phyloP scores from a whole-genome alignment of 129 eudicot genomes.

The Ambrosia trifida region DNA sequence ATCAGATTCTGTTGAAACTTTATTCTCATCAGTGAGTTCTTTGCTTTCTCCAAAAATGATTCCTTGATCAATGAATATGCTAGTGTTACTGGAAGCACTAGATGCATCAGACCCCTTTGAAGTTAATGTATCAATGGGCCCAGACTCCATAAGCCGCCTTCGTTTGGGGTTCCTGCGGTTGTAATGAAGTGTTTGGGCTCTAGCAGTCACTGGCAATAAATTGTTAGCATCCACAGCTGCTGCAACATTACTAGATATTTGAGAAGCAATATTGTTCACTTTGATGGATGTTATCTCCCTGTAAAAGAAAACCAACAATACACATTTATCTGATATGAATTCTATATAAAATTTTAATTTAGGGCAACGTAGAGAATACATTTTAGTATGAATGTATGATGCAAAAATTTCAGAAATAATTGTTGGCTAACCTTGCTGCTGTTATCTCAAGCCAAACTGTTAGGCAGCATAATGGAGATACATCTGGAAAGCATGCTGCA shows the following conservation, averaged over 20 bases:
- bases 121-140: conserved; percentile 37
- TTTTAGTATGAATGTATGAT: conserved; percentile 29
- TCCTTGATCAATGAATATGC: conserved; percentile 43
- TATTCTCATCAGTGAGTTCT: conserved; percentile 35
- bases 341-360: neutral
- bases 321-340: conserved; percentile 11
- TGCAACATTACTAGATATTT: conserved; percentile 72
- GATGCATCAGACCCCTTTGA: conserved; percentile 44
- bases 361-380: conserved; percentile 22
- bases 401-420: neutral
- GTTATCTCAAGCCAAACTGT: conserved; percentile 95
- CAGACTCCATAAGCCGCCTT: conserved; percentile 65
- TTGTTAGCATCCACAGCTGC: conserved; percentile 93
- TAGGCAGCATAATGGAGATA: conserved; percentile 80
- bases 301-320: conserved; percentile 25
- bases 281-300: conserved; percentile 92
- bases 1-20: conserved; percentile 42
- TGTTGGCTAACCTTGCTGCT: conserved; percentile 75
- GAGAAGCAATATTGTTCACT: conserved; percentile 86
- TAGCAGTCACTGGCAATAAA: conserved; percentile 56
- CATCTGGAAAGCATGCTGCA: conserved; percentile 94
- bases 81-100: conserved; percentile 38
- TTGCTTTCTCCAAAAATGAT: conserved; percentile 42
- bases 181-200: conserved; percentile 64
- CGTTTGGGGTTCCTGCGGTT: conserved; percentile 86